Percentiles rank a stretch among this genome's conserved stretches.
phyloP scores from a whole-genome alignment of 2,329 filamentous ascomycete species.

The Grosmannia clavigera region DNA sequence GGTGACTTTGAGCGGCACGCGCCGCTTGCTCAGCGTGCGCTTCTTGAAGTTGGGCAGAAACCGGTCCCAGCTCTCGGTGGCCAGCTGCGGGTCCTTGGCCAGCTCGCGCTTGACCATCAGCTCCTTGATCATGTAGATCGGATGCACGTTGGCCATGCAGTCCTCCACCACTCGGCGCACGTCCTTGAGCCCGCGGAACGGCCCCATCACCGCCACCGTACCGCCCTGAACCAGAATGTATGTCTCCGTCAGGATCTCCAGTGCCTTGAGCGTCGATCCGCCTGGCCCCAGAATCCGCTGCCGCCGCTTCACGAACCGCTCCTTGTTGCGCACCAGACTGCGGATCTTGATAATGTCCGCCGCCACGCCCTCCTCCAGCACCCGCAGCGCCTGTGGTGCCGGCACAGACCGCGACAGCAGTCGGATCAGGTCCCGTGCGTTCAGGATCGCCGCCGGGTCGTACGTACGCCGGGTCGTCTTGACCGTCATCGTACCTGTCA shows the following conservation, averaged over 20 bases:
- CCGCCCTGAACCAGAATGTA: slow-evolving; percentile 96
- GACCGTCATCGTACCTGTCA: slow-evolving; percentile 93
- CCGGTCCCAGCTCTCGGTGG: slow-evolving; percentile 83
- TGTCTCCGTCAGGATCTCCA: slow-evolving; percentile 81
- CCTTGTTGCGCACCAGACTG: slow-evolving; percentile 81
- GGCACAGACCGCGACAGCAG: slow-evolving; percentile 84
- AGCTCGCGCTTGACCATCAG: slow-evolving; percentile 77
- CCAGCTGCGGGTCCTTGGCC: slow-evolving; percentile 68
- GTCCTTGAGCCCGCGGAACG: slow-evolving; percentile 87
- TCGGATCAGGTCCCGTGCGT: slow-evolving; percentile 89
- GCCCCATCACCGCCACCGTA: slow-evolving; percentile 81
- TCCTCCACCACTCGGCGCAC: slow-evolving; percentile 82
- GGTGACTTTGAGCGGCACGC: slow-evolving; percentile 69
- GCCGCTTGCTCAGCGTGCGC: slow-evolving; percentile 73
- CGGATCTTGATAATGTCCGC: slow-evolving; percentile 96
- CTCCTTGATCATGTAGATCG: slow-evolving; percentile 69
- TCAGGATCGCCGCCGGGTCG: slow-evolving; percentile 86
- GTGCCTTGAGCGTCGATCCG: slow-evolving; percentile 83
- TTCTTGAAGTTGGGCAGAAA: slow-evolving; percentile 98
- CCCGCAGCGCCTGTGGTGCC: slow-evolving; percentile 84
- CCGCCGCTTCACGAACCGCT: slow-evolving; percentile 86
- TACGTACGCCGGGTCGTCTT: slow-evolving; percentile 87
- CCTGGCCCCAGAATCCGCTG: slow-evolving; percentile 87
- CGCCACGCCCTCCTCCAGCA: slow-evolving; percentile 66
- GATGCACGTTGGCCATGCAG: slow-evolving; percentile 94